These are phyloP conservation scores for Ceratocystis destructans DNA, from an alignment of 2,329 filamentous ascomycete genomes.

Conservation along the genomic window DNA sequence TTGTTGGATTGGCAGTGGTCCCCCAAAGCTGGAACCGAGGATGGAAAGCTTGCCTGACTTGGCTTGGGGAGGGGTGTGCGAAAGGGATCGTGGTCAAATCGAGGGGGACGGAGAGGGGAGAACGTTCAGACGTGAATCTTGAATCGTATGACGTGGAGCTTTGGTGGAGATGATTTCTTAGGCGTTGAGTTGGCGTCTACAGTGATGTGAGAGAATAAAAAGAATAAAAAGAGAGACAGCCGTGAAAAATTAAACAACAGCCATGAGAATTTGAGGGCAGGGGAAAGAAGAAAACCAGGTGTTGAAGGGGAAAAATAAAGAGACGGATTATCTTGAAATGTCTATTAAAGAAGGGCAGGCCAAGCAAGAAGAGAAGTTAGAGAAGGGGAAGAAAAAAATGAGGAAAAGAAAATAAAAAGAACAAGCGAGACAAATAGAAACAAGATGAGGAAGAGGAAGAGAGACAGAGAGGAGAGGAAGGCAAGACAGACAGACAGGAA, in stretches of 20 bases:
- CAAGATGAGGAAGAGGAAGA: too few species aligned
- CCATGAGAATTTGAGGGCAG: conserved; percentile 1
- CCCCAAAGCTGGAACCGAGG: neutral
- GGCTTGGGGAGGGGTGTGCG: neutral
- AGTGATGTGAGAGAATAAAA: neutral
- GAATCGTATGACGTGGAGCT: conserved; percentile 18
- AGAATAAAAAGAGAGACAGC: neutral
- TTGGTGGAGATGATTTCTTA: conserved; percentile 4
- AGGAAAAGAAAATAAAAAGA: conserved; percentile 8
- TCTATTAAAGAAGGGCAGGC: conserved; percentile 7
- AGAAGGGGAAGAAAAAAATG: neutral
- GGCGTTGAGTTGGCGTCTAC: conserved; percentile 1
- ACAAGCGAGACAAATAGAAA: conserved; percentile 7
- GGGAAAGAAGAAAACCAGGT: neutral
- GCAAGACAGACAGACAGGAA: neutral
- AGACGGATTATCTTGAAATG: conserved; percentile 1
- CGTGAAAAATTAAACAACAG: neutral
- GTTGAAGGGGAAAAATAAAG: conserved; percentile 1
- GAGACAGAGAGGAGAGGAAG: conserved; percentile 1
- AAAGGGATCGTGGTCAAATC: conserved; percentile 1
- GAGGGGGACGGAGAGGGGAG: neutral
- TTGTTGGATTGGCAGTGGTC: too few species aligned
- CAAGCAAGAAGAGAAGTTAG: conserved; percentile 9
- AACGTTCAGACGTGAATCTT: neutral
- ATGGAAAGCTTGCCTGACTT: neutral